Evolutionary conservation across 139 green algal genomes (phyloP), one percentile per base, ranked within the genome.

Genomic region (Tetratostichococcus sp.): DNA sequence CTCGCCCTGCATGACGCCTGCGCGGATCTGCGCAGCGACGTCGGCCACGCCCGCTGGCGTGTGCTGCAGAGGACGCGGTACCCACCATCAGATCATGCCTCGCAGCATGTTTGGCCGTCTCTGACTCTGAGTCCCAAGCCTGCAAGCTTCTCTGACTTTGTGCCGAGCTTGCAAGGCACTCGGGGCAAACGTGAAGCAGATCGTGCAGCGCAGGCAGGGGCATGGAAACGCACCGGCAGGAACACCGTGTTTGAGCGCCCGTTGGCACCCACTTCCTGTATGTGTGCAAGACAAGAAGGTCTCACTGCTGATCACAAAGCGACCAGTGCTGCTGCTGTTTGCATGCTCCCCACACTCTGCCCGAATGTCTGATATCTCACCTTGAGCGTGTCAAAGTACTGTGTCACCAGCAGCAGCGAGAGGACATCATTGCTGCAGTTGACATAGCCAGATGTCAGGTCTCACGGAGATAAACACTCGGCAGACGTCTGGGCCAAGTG

Each of bases 381-480:
- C 71, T 88, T 89, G 65, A 98, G 83, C 65, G 86, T 95, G 88
- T 98, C 94, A 75, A 97, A 97, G 86, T 98, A 98, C 34, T 16
- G 17, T 35, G 43, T 42, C 8, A 67, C 11, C 26, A 50, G 25
- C 35, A 74, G 31, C 33, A 74, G 70, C 42, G 34, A 33, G 33
- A 67, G 32, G 31, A 74, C 70, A 31, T 32, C 28, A 8, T 31
- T 69, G 62, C 28, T 32, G 62, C 28, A 32, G 62, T 17, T 32
- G 6, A 69, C 6, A 50, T 11, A 71, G 58, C 30, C 3, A 72
- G 5, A 28, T 6, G 16, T 34, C n/a, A 71, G 43, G 31, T 58
- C n/a, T n/a, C 43, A 19, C 33, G 43, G 42, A 75, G 71, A 32
- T 68, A 26, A 58, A 73, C 19, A 62, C 72, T 75, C 11, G n/a